Conservation (phyloP, 2,329 filamentous ascomycete species). For the Pyrenochaeta sp. region DNA sequence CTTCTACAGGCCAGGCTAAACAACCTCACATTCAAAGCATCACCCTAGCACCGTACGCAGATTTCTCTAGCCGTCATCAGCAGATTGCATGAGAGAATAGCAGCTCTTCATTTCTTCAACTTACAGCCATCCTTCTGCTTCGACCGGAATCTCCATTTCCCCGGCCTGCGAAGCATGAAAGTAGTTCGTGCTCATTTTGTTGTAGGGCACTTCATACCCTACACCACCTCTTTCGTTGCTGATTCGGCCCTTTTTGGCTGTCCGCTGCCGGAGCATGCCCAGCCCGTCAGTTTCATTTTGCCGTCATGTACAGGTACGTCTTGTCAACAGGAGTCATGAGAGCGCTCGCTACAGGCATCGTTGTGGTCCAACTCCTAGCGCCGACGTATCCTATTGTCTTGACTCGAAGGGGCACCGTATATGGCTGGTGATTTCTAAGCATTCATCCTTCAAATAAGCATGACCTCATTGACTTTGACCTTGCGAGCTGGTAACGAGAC, state of each 20-base stretch:
- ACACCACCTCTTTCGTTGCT: slow-evolving; percentile 68
- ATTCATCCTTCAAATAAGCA: slow-evolving; percentile 77
- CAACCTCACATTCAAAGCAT: slow-evolving; percentile 51
- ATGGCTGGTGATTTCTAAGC: slow-evolving; percentile 68
- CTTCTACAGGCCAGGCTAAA: slow-evolving; percentile 14
- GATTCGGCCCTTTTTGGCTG: slow-evolving; percentile 68
- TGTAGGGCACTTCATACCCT: slow-evolving; percentile 69
- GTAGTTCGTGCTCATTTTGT: slow-evolving; percentile 68
- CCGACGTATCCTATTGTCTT: slow-evolving; percentile 73
- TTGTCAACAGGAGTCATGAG: slow-evolving; percentile 70
- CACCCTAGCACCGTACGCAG: slow-evolving; percentile 54
- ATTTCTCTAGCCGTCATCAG: slow-evolving; percentile 41
- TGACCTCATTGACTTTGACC: slow-evolving; percentile 70
- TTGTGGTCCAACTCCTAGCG: slow-evolving; percentile 66
- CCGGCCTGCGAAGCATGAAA: slow-evolving; percentile 71
- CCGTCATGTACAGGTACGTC: slow-evolving; percentile 69
- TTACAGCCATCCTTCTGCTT: slow-evolving; percentile 55
- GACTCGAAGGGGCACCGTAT: slow-evolving; percentile 69
- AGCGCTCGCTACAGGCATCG: slow-evolving; percentile 73
- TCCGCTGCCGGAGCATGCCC: slow-evolving; percentile 55
- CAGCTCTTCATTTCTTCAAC: slow-evolving; percentile 1
- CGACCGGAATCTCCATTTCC: slow-evolving; percentile 67
- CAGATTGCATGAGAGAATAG: neutral
- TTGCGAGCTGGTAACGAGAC: slow-evolving; percentile 73
- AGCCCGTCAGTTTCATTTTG: slow-evolving; percentile 60